Evolutionary conservation across 1,139 yeast species (phyloP), one percentile per base, ranked within the genome.

Genomic region (Kodamaea ohmeri): DNA sequence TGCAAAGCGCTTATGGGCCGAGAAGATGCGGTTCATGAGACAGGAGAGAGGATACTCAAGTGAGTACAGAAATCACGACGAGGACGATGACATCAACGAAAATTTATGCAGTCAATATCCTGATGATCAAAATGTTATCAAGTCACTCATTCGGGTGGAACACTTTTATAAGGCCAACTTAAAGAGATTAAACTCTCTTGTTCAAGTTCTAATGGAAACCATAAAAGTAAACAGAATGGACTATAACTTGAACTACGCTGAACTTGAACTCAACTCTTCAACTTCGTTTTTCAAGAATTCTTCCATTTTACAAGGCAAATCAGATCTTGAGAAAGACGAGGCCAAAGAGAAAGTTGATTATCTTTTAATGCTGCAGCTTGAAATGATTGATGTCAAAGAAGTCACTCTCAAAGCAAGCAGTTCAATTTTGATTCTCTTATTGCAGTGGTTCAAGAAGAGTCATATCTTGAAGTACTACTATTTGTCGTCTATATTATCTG

Each of bases 401-500:
- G 65, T 78, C 2, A 67, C 83, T 0, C 54, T 84, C 39, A 85
- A 83, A 48, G 78, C 84, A 2, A 71, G 83, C 3, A 67, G 83
- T 1, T 74, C 77, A 2, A 72, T 80, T 1, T 42, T 88, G 1
- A 50, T 65, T 5, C 50, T 76, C 14, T 55, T 92, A 20, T 57
- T 83, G 24, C 73, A 73, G 49, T 92, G 97, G 97, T 83, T 88
- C 56, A 85, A 84, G 52, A 60, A 73, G 9, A 83, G 80, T 37
- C 96, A 92, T 58, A 65, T 88, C 2, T 60, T 89, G 48, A 90
- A 90, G 56, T 80, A 74, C 54, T 95, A 89, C 56, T 86, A 83
- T 52, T 63, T 92, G 11, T 62, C 83, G 1, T 76, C 88, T 0
- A 56, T 92, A 18, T 56, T 92, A 26, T 85, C 84, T 58, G 98